Evolutionary conservation across 371 early-diverging fungal genomes (phyloP), one percentile per base, ranked within the genome.

Genomic region (Ordospora colligata): DNA sequence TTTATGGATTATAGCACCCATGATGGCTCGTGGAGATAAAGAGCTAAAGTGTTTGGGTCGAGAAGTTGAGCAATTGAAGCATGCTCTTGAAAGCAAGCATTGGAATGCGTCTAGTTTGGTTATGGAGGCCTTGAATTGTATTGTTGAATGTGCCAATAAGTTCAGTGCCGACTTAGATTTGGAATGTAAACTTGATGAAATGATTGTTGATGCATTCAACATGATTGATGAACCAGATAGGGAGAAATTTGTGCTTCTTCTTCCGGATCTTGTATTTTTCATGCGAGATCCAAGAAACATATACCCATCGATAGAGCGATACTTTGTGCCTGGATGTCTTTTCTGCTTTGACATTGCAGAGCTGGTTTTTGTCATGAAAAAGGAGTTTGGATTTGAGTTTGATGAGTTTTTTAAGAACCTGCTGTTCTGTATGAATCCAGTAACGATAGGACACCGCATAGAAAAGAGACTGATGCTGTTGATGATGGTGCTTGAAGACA

Each of bases 381-480:
- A 40, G 12, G 45, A 66, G 5, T 73, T 52, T 49, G 50, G 63
- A n/a, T 65, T 65, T 63, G 46, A 71, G n/a, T 77, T 65, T 43
- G 52, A 73, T 42, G 74, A 42, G 12, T 77, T 65, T 42, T 23
- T 65, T 25, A 21, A 14, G 11, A 27, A 11, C 5, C 32, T 77
- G 10, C 12, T 63, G 8, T 27, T 40, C 17, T 43, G 37, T 12
- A 49, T 77, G 4, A 43, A 27, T 6, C 22, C 42, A 6, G 52
- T 9, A 12, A 64, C 47, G 47, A 42, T 51, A 6, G 44, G 50
- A 14, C 2, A 58, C 11, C 17, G 25, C 19, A 58, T 25, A 22
- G 77, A 77, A 19, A 68, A 43, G 14, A 64, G 12, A 7, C 45
- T 77, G 67, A 10, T 77, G 4, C 73, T 77, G 43, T 11, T 77